Evolutionary conservation across 331 rosid species (phyloP).

Genomic region (Pyracantha coccinea): DNA sequence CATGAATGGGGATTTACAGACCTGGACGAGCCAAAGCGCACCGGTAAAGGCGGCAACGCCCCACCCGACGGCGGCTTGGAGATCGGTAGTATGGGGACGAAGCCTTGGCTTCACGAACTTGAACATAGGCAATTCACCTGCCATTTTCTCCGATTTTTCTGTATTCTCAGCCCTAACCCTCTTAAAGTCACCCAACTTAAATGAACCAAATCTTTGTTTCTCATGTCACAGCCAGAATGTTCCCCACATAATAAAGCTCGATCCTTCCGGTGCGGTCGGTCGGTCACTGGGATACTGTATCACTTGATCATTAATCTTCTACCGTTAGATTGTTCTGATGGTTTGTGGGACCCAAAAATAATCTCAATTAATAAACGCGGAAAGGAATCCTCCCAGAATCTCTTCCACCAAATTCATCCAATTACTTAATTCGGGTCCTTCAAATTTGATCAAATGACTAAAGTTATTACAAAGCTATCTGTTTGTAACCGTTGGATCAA

Average conservation of each 20-base stretch:
- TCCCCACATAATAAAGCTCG: no score
- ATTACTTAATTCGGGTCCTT: no score
- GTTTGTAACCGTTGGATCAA: no score
- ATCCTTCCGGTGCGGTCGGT: no score
- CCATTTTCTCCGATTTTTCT: conserved; percentile 19
- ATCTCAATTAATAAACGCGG: no score
- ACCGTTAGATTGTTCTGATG: not conserved
- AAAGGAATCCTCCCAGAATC: no score
- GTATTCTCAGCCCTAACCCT: conserved; percentile 25
- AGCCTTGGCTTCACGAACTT: conserved; percentile 27
- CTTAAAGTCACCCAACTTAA: not conserved
- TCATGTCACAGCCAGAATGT: not conserved
- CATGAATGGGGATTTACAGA: not conserved
- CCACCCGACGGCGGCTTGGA: conserved; percentile 83
- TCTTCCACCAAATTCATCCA: no score
- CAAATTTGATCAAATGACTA: no score
- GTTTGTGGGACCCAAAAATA: not conserved
- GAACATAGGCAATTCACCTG: conserved; percentile 31
- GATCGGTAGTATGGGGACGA: conserved; percentile 45
- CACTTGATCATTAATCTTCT: not conserved
- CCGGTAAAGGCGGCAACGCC: conserved; percentile 64
- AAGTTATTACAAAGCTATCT: no score
- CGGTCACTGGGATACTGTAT: no score
- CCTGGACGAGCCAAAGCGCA: conserved; percentile 67
- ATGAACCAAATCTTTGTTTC: not conserved